Conservation (phyloP, 305 asterid genomes). For the Fraxinus velutina region DNA sequence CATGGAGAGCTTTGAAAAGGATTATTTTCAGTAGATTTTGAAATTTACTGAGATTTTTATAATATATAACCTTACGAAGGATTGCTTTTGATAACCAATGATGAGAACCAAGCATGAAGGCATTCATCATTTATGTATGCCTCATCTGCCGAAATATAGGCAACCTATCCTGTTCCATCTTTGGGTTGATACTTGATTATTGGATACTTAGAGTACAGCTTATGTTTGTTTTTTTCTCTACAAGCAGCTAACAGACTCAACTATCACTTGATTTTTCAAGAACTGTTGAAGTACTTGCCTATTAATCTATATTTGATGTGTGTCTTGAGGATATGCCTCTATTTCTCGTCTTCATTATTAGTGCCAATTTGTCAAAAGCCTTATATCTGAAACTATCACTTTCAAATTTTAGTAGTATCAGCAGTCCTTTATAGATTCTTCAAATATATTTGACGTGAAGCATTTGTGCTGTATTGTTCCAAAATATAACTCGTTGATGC, state of each 20-base stretch:
- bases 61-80: not conserved
- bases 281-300: not conserved
- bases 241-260: not conserved
- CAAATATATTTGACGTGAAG: slow-evolving; percentile 9
- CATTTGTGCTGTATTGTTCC: not conserved
- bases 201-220: not conserved
- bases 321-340: not conserved
- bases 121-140: not conserved
- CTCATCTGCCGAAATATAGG: slow-evolving; percentile 5
- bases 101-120: not conserved
- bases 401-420: slow-evolving; percentile 10
- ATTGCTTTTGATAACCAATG: not conserved
- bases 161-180: slow-evolving; percentile 5
- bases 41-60: not conserved
- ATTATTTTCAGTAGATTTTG: not conserved
- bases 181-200: slow-evolving; percentile 10
- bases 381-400: not conserved
- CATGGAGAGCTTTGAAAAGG: not conserved
- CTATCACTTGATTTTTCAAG: not conserved
- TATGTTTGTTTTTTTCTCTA: not conserved
- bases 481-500: not conserved
- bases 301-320: not conserved
- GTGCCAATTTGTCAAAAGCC: slow-evolving; percentile 15
- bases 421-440: not conserved
- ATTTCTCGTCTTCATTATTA: slow-evolving; percentile 8